Percentiles rank a stretch among this genome's conserved stretches.
Evolutionary conservation across 805 yeast genomes (phyloP).

Genomic region (Vanderwaltozyma yarrowii): DNA sequence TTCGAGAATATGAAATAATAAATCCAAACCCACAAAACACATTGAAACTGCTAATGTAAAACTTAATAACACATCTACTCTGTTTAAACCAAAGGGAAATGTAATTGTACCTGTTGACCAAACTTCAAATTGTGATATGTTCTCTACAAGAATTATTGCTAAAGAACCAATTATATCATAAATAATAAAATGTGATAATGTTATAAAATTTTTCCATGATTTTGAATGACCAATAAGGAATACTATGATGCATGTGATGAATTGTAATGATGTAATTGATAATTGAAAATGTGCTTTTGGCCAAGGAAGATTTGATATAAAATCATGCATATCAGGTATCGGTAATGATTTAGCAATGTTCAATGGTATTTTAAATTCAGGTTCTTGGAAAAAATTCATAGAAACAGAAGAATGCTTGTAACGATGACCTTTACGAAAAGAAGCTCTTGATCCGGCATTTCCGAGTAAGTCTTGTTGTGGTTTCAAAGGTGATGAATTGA

Average conservation of each 20-base stretch:
- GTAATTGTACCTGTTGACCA: conserved; percentile 78
- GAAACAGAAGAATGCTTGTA: conserved; percentile 95
- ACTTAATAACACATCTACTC: conserved; percentile 79
- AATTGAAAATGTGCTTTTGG: conserved; percentile 48
- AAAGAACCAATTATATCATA: conserved; percentile 78
- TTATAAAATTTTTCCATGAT: conserved; percentile 51
- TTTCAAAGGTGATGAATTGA: conserved; percentile 10
- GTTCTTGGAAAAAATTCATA: conserved; percentile 91
- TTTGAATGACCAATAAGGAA: conserved; percentile 51
- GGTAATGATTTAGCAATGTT: conserved; percentile 61
- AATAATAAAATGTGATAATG: conserved; percentile 77
- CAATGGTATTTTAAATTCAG: conserved; percentile 62
- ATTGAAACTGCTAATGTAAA: conserved; percentile 79
- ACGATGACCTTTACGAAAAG: conserved; percentile 86
- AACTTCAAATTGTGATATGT: conserved; percentile 84
- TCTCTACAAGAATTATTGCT: conserved; percentile 58
- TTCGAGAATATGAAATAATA: conserved; percentile 79
- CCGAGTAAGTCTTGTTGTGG: conserved; percentile 11
- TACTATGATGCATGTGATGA: conserved; percentile 41
- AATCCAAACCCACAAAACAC: conserved; percentile 83
- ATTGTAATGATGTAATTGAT: conserved; percentile 49
- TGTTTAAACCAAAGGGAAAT: conserved; percentile 88
- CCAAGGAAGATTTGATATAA: conserved; percentile 45
- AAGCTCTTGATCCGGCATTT: conserved; percentile 34
- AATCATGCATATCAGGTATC: conserved; percentile 43